Evolutionary conservation across 139 green algal genomes (phyloP).

Genomic region (Chlamydomonas schloesseri): DNA sequence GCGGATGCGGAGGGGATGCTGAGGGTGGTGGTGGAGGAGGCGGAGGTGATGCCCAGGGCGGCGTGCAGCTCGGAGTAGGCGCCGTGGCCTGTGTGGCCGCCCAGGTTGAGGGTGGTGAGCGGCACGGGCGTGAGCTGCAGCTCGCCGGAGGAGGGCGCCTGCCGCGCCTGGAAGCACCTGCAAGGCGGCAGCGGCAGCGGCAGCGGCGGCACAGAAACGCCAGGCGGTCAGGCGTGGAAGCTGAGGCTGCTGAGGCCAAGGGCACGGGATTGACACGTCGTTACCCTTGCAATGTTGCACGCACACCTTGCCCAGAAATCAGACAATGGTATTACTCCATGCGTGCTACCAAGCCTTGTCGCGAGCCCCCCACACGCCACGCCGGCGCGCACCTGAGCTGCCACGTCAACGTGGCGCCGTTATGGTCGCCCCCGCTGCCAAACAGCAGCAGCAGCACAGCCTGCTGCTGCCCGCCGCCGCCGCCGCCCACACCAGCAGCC

Average conservation of each 20-base stretch:
- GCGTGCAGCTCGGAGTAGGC: constrained; percentile 33
- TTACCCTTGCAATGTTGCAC: no score
- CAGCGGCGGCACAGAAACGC: no score
- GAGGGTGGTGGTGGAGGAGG: not conserved
- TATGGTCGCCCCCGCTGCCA: constrained; percentile 33
- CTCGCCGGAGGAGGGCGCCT: not conserved
- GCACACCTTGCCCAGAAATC: no score
- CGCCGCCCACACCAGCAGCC: not conserved
- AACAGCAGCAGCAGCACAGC: constrained; percentile 52
- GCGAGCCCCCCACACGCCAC: not conserved
- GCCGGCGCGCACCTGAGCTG: constrained; percentile 27
- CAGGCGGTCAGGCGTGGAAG: no score
- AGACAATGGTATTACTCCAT: no score
- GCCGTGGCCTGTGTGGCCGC: constrained; percentile 15
- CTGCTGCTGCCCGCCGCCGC: not conserved
- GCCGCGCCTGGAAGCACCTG: constrained; percentile 38
- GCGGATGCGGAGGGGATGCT: not conserved
- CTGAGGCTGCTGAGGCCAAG: no score
- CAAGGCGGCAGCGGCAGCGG: no score
- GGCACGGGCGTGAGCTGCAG: constrained; percentile 38
- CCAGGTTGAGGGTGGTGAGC: constrained; percentile 43
- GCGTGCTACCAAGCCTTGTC: no score
- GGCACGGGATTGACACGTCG: no score
- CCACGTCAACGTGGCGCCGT: constrained; percentile 46
- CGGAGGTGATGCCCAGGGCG: not conserved